Evolutionary conservation across 169 alveolate genomes (phyloP), one percentile per base, ranked within the genome.

Genomic region (Cryptosporidium tyzzeri): DNA sequence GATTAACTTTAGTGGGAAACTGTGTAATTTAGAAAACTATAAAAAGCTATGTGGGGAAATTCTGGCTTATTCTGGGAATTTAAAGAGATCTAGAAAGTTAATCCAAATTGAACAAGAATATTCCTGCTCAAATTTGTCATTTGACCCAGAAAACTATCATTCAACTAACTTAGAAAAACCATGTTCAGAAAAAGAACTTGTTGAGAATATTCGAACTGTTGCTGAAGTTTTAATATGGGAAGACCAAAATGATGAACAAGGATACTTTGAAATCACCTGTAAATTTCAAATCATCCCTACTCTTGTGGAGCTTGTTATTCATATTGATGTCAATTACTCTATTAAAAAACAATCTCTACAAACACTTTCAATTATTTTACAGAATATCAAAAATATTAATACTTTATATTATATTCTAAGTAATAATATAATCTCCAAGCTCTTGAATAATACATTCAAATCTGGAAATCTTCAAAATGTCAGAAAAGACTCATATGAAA

Each of bases 171-270:
- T n/a, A 12, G 35, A 18, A 14, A 26, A 45, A 0, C 0, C 10
- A 6, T 10, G 18, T 8, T 69, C 65, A 16, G 44, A 69, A 16
- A 44, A 41, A 41, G 62, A 69, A 21, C 26, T 80, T 23, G 75
- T 80, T 14, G 89, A 80, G 51, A 37, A 39, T 18, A 80, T 80
- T 44, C 69, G 89, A n/a, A 45, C 45, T 1, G 68, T 80, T 41
- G 89, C 89, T 0, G 89, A 80, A 44, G 70, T 80, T 33, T 37
- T 80, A 23, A 59, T 80, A 14, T 80, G 89, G 89, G 89, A 65
- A 35, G 89, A 80, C 41, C 89, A 80, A 26, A 80, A 80, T 48
- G 65, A 80, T 6, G 89, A 80, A 7, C 62, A 55, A 26, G 71
- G 71, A 9, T 80, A 31, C 75, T 80, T 80, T 80, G 89, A 67